Evolutionary conservation across 352 stramenopile species (phyloP).

Genomic region (Phytopythium boreale): DNA sequence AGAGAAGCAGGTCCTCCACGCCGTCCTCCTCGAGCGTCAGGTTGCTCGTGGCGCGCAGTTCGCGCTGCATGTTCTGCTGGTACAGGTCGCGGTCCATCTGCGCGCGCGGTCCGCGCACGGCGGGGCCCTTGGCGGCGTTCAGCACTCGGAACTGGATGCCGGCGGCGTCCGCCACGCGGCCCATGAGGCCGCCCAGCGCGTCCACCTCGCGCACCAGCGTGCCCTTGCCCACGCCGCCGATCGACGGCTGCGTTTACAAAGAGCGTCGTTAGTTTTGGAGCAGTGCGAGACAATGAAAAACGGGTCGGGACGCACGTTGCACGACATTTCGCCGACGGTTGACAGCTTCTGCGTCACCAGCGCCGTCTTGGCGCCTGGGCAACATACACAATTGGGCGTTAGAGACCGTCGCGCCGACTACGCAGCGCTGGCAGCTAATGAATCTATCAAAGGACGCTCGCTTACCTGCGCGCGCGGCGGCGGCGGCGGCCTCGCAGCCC

Average conservation of each 20-base stretch:
- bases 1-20: conserved; percentile 94
- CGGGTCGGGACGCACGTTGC: conserved; percentile 82
- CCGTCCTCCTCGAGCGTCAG: conserved; percentile 92
- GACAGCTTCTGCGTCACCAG: conserved; percentile 95
- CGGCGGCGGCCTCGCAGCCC: conserved; percentile 54
- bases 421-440: background rate
- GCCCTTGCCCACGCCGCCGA: conserved; percentile 98
- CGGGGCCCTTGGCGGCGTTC: conserved; percentile 93
- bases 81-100: conserved; percentile 99
- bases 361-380: conserved; percentile 90
- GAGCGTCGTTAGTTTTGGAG: background rate
- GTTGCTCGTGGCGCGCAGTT: conserved; percentile 74
- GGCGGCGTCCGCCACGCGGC: conserved; percentile 91
- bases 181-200: conserved; percentile 97
- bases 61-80: conserved; percentile 92
- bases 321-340: conserved; percentile 97
- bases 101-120: conserved; percentile 86
- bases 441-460: no score
- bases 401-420: background rate
- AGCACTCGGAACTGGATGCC: conserved; percentile 98
- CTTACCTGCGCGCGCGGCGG: conserved; percentile 44
- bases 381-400: conserved; percentile 2
- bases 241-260: conserved; percentile 78
- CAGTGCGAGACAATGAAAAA: background rate
- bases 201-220: conserved; percentile 98